phyloP scores from a whole-genome alignment of 495 filamentous ascomycete species.

The Annulohypoxylon maeteangense region DNA sequence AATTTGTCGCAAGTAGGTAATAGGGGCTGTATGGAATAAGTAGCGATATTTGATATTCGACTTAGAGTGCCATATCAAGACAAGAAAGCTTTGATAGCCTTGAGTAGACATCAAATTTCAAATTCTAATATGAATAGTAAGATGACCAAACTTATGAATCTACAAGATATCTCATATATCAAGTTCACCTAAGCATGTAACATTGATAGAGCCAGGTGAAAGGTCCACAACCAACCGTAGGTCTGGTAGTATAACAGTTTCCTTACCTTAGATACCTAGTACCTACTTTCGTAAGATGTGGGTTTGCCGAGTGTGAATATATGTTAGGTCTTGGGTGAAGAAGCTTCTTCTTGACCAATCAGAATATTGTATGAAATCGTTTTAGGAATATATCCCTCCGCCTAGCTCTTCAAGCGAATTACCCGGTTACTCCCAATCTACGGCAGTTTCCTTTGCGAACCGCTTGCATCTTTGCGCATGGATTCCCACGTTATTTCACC shows the following conservation, averaged over 20 bases:
- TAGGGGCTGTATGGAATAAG: too few relatives aligned
- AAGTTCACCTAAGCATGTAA: neutral
- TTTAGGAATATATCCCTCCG: constrained; percentile 30
- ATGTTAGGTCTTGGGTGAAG: neutral
- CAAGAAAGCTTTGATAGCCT: too few relatives aligned
- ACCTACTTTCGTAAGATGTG: neutral
- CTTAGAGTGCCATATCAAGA: too few relatives aligned
- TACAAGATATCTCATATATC: neutral
- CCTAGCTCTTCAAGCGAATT: constrained; percentile 18
- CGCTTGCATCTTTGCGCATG: neutral
- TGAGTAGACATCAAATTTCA: too few relatives aligned
- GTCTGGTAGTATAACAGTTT: neutral
- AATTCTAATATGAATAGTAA: neutral
- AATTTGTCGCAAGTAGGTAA: too few relatives aligned
- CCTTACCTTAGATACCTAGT: constrained; percentile 10
- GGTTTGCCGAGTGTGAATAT: neutral
- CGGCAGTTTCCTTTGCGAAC: constrained; percentile 29
- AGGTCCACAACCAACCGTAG: neutral
- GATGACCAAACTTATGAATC: neutral
- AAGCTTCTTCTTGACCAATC: constrained; percentile 8
- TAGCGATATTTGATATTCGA: too few relatives aligned
- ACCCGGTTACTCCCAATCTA: constrained; percentile 31
- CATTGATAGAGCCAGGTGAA: neutral
- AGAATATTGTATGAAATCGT: neutral
- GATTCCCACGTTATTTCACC: neutral